Evolutionary conservation across 2,329 filamentous ascomycete genomes (phyloP).

Genomic region (Botrytis porri): DNA sequence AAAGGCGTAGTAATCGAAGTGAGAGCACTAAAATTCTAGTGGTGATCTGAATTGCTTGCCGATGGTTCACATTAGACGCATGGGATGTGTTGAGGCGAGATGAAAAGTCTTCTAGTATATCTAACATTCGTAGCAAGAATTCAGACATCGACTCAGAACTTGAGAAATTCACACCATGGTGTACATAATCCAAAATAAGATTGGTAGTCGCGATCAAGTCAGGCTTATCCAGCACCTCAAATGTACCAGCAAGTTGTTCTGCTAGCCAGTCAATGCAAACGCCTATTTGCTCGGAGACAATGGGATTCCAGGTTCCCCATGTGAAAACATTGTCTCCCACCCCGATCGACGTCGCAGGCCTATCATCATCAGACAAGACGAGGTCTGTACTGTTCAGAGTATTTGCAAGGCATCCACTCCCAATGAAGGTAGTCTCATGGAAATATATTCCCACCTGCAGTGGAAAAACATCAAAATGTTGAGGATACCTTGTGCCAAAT

Average conservation of each 20-base stretch:
- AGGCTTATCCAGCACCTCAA: background rate
- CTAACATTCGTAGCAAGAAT: slow-evolving; percentile 34
- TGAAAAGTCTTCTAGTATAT: slow-evolving; percentile 33
- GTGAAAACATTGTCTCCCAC: slow-evolving; percentile 49
- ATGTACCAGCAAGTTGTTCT: slow-evolving; percentile 41
- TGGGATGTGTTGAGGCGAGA: slow-evolving; percentile 23
- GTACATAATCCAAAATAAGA: slow-evolving; percentile 36
- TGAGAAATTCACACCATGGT: slow-evolving; percentile 30
- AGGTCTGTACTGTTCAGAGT: slow-evolving; percentile 34
- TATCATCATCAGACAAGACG: slow-evolving; percentile 22
- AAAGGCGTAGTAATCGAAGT: slow-evolving; percentile 45
- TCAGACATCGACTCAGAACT: slow-evolving; percentile 20
- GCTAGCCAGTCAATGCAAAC: slow-evolving; percentile 58
- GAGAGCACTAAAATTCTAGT: slow-evolving; percentile 38
- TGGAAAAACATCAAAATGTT: slow-evolving; percentile 62
- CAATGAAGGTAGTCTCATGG: slow-evolving; percentile 57
- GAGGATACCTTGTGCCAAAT: slow-evolving; percentile 59
- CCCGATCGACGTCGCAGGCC: slow-evolving; percentile 43
- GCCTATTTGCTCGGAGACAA: slow-evolving; percentile 59
- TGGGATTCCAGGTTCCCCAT: slow-evolving; percentile 58
- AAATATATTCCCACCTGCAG: slow-evolving; percentile 56
- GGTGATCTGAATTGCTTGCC: slow-evolving; percentile 25
- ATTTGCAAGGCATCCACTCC: slow-evolving; percentile 49
- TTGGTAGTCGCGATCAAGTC: slow-evolving; percentile 23
- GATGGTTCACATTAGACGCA: background rate